Percentiles rank a stretch among this genome's conserved stretches.
Evolutionary conservation across 306 rosid genomes (phyloP).

Genomic region (Medicago arabica): DNA sequence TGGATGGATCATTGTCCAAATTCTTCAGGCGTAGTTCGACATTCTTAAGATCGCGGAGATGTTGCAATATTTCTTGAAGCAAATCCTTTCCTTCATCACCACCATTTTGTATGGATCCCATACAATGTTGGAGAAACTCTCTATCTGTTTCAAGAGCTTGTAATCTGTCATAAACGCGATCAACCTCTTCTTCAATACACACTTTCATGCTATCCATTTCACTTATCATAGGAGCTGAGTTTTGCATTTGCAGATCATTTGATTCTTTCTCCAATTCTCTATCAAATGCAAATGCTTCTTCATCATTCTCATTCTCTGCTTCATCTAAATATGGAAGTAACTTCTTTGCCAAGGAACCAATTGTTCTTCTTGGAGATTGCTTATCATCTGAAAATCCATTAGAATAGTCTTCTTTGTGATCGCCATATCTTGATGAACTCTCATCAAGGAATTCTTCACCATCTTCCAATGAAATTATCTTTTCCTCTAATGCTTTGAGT

Average conservation of each 20-base stretch:
- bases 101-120: slow-evolving; percentile 70
- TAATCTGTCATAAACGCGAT: slow-evolving; percentile 72
- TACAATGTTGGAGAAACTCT: slow-evolving; percentile 70
- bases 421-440: neutral
- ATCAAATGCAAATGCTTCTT: slow-evolving; percentile 41
- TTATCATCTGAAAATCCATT: slow-evolving; percentile 44
- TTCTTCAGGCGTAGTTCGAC: slow-evolving; percentile 57
- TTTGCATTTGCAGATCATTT: slow-evolving; percentile 46
- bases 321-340: slow-evolving; percentile 74
- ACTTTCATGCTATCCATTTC: slow-evolving; percentile 53
- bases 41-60: slow-evolving; percentile 70
- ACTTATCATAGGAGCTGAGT: slow-evolving; percentile 12
- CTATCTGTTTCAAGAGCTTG: slow-evolving; percentile 80
- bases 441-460: slow-evolving; percentile 53
- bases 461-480: slow-evolving; percentile 58
- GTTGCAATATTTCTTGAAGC: slow-evolving; percentile 76
- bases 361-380: slow-evolving; percentile 41
- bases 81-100: slow-evolving; percentile 75
- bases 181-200: slow-evolving; percentile 75
- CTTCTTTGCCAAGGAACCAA: slow-evolving; percentile 67
- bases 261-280: slow-evolving; percentile 43
- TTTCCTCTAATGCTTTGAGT: slow-evolving; percentile 76
- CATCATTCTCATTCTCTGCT: slow-evolving; percentile 52
- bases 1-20: slow-evolving; percentile 50
- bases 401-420: slow-evolving; percentile 43